Evolutionary conservation across 148 eudicot species (phyloP).

Genomic region (Heliosperma pusillum): DNA sequence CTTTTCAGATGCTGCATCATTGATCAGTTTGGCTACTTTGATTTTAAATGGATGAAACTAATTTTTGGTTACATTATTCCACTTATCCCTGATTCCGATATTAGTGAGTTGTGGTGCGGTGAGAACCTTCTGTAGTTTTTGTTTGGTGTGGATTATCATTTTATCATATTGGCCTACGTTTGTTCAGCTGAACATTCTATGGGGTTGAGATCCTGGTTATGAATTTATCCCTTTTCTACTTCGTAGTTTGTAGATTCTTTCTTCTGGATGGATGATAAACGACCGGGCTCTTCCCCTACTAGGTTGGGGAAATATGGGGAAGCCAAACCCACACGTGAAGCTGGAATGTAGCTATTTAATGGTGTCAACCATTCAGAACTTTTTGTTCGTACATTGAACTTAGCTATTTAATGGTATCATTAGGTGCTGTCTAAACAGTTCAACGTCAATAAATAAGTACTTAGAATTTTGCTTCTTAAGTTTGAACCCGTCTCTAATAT

Average conservation of each 20-base stretch:
- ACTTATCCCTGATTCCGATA: neutral
- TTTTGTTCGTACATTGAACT: neutral
- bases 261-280: no score
- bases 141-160: no score
- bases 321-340: no score
- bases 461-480: neutral
- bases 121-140: neutral
- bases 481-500: neutral
- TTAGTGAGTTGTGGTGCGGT: neutral
- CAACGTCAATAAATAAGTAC: neutral
- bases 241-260: neutral
- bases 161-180: neutral
- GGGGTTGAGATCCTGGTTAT: neutral
- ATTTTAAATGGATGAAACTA: neutral
- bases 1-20: neutral
- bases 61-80: neutral
- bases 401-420: neutral
- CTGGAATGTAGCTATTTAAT: neutral
- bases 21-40: neutral
- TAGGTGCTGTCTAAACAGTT: neutral
- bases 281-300: no score
- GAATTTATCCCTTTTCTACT: neutral
- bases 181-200: neutral
- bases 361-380: no score
- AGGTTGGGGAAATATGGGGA: no score